Percentiles rank a stretch among this genome's conserved stretches.
Evolutionary conservation across 2,329 filamentous ascomycete genomes (phyloP).

Genomic region (Pseudocercospora macadamiae): DNA sequence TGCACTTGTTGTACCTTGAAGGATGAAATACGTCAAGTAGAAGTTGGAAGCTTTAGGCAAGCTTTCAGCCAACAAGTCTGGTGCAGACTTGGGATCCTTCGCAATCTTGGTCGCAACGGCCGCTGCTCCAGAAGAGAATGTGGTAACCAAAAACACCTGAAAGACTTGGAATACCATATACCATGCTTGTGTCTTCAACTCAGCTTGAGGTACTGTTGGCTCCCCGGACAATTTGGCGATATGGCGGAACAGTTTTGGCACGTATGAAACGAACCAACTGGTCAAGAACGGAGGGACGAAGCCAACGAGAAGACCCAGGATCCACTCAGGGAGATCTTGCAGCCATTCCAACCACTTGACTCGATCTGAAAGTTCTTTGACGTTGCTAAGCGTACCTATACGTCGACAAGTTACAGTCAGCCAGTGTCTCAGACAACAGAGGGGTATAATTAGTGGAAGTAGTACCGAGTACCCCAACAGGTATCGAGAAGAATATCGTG

Average conservation of each 20-base stretch:
- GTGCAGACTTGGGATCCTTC: conserved; percentile 37
- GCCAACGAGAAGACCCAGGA: conserved; percentile 37
- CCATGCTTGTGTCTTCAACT: conserved; percentile 45
- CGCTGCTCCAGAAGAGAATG: conserved; percentile 42
- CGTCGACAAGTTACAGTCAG: no score
- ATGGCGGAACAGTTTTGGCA: conserved; percentile 40
- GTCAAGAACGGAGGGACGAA: conserved; percentile 37
- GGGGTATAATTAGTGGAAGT: no score
- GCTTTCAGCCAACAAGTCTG: conserved; percentile 39
- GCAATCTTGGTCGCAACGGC: conserved; percentile 39
- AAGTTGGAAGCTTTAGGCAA: conserved; percentile 46
- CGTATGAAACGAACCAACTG: conserved; percentile 39
- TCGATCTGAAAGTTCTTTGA: conserved; percentile 36
- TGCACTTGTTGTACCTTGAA: conserved; percentile 40
- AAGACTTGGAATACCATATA: conserved; percentile 47
- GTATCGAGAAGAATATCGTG: conserved; percentile 43
- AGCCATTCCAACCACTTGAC: conserved; percentile 37
- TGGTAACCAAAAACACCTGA: conserved; percentile 47
- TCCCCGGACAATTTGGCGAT: conserved; percentile 40
- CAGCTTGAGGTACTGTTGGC: conserved; percentile 48
- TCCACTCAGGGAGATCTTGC: conserved; percentile 33
- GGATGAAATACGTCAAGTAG: conserved; percentile 46
- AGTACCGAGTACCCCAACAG: conserved; percentile 39
- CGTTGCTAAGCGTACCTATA: conserved; percentile 39
- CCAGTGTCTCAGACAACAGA: no score